Conservation (phyloP, 352 stramenopile genomes). For the Lagenidium sp. region DNA sequence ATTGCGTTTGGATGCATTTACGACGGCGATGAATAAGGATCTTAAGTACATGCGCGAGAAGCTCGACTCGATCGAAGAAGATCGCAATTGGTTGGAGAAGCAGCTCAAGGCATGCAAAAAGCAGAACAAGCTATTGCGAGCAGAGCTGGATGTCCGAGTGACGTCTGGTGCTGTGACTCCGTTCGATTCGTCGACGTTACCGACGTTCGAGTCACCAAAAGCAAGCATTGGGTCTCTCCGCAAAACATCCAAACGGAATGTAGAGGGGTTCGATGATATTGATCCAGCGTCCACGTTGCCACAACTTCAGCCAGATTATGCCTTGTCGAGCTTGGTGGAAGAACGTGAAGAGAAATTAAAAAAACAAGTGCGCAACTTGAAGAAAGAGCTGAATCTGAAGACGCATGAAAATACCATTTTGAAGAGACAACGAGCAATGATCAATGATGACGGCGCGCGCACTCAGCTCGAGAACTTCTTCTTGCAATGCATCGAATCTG, state of each 20-base stretch:
- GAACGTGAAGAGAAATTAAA: constrained; percentile 65
- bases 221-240: not conserved
- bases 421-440: constrained; percentile 26
- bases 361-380: constrained; percentile 53
- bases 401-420: constrained; percentile 35
- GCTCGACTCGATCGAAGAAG: constrained; percentile 85
- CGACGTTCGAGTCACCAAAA: constrained; percentile 26
- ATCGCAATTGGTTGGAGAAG: constrained; percentile 88
- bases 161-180: constrained; percentile 10
- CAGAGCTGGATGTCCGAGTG: constrained; percentile 65
- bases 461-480: constrained; percentile 71
- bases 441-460: constrained; percentile 20
- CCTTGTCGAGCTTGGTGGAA: constrained; percentile 15
- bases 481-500: constrained; percentile 68
- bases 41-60: constrained; percentile 91
- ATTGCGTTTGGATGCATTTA: constrained; percentile 86
- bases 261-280: constrained; percentile 2
- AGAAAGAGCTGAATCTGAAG: constrained; percentile 60
- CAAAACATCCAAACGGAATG: constrained; percentile 1
- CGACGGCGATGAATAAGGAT: constrained; percentile 88
- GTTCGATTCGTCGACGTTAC: constrained; percentile 22
- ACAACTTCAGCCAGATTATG: not conserved
- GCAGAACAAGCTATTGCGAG: constrained; percentile 88
- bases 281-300: constrained; percentile 1
- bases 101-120: constrained; percentile 93